Base-by-base conservation (phyloP, 2,329 filamentous ascomycete species). In the Botrytis fabae region DNA sequence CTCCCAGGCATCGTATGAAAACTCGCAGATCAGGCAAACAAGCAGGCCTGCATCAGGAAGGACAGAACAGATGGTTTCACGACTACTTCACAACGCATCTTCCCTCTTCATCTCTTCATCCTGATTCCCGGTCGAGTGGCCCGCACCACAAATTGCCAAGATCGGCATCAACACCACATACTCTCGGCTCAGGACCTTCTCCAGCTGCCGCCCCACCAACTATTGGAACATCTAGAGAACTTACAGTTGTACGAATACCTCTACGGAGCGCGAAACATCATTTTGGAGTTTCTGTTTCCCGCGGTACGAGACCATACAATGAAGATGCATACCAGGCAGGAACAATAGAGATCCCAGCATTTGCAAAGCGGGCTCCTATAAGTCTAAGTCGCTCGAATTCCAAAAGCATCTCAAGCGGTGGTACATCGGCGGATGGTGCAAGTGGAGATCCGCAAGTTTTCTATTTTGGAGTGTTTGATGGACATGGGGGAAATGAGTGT, bases 31-130 rank as follows among this genome's bases (percentile, higher is more conserved):
- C 46, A 59, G 71, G 54, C 38, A 35, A 70, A 66, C 64, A 66
- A 74, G 35, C 51, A 40, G n/a, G 70, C 28, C 70, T 64, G 68
- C 28, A 57, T 12, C 75, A 71, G 48, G 51, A 65, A 22, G 44
- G 57, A 61, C 74, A 72, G 68, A 73, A 54, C 35, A 78, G 79
- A 28, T 57, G 76, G 59, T 98, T 98, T 82, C 94, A 98, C 84
- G 94, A 97, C 78, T 98, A 99, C 85, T 99, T 99, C 82, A 93
- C 98, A 74, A 97, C 96, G 14, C 94, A 98, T 82, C 88, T 99
- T 2, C 95, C 96, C 7, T 97, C 94, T 28, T 97, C 94, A 22
- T 98, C 95, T 5, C 87, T 97, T 62, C 93, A 98, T 78, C 95
- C 96, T 12, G 95, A 98, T 82, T 92, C 93, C 51, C 87, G 90